Evolutionary conservation across 2,329 filamentous ascomycete species (phyloP).

Genomic region (Clarireedia hainanense): DNA sequence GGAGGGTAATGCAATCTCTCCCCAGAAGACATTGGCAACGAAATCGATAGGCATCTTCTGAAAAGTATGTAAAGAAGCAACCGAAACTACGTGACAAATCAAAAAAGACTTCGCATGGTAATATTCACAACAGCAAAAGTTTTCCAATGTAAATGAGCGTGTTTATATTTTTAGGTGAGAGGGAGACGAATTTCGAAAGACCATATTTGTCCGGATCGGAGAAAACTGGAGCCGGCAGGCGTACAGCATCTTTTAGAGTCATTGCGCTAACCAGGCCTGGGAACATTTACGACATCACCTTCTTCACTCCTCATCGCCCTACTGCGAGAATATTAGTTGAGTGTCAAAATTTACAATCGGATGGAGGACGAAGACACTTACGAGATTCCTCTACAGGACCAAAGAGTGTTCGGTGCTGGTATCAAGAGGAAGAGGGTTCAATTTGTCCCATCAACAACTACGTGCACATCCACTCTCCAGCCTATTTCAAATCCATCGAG

Average conservation of each 20-base stretch:
- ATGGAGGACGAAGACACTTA: slow-evolving; percentile 45
- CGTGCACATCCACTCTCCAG: slow-evolving; percentile 19
- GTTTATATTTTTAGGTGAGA: neutral
- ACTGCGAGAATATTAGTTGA: neutral
- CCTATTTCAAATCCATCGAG: slow-evolving; percentile 18
- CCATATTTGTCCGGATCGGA: slow-evolving; percentile 6
- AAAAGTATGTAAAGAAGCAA: neutral
- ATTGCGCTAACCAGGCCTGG: neutral
- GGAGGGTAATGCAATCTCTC: slow-evolving; percentile 14
- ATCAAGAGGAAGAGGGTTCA: slow-evolving; percentile 52
- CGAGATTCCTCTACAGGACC: slow-evolving; percentile 48
- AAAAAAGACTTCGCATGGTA: neutral
- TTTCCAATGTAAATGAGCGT: neutral
- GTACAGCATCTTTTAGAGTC: neutral
- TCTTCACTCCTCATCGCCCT: too few species aligned
- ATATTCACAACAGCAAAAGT: neutral
- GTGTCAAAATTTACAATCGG: neutral
- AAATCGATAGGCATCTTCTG: slow-evolving; percentile 28
- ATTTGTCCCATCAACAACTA: slow-evolving; percentile 41
- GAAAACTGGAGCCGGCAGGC: slow-evolving; percentile 1
- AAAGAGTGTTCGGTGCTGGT: slow-evolving; percentile 54
- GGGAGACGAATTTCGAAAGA: neutral
- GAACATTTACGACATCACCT: too few species aligned
- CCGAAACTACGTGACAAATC: neutral
- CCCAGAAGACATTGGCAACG: slow-evolving; percentile 20